Evolutionary conservation across 257 asterid species (phyloP).

Genomic region (Avicennia marina): DNA sequence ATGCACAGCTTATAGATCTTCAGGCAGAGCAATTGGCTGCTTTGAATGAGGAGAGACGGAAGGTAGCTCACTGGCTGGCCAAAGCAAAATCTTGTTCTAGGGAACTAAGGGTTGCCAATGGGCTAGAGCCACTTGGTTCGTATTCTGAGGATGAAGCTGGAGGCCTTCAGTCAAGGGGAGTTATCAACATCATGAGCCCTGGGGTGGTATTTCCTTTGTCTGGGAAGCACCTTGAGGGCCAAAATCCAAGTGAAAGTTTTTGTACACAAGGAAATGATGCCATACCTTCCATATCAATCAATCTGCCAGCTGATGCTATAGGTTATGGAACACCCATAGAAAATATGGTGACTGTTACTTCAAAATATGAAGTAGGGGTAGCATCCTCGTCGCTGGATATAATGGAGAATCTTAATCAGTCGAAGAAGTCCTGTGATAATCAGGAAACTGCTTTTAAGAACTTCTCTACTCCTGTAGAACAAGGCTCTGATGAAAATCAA

Average conservation of each 20-base stretch:
- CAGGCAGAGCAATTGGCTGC: constrained; percentile 44
- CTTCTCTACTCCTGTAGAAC: constrained; percentile 25
- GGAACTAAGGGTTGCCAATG: constrained; percentile 19
- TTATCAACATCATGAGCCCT: neutral
- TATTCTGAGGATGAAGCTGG: constrained; percentile 27
- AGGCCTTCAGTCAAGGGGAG: constrained; percentile 18
- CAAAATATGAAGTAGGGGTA: constrained; percentile 14
- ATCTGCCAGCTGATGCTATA: constrained; percentile 20
- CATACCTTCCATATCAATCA: constrained; percentile 12
- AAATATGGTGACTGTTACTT: constrained; percentile 14
- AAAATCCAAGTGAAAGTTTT: constrained; percentile 13
- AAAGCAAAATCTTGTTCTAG: constrained; percentile 22
- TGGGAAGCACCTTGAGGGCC: constrained; percentile 21
- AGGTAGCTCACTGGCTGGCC: constrained; percentile 34
- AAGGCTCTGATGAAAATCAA: constrained; percentile 23
- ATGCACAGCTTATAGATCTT: constrained; percentile 33
- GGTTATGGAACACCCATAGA: constrained; percentile 13
- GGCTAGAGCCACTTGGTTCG: constrained; percentile 27
- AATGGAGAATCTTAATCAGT: constrained; percentile 25
- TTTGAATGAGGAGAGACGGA: constrained; percentile 38
- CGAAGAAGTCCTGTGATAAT: constrained; percentile 19
- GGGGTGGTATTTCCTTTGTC: constrained; percentile 13
- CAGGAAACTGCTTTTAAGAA: constrained; percentile 14
- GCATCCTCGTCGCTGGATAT: constrained; percentile 1
- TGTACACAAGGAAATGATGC: constrained; percentile 9